phyloP scores from a whole-genome alignment of 2,329 filamentous ascomycete genomes.

The Ceratocystis cubensis region DNA sequence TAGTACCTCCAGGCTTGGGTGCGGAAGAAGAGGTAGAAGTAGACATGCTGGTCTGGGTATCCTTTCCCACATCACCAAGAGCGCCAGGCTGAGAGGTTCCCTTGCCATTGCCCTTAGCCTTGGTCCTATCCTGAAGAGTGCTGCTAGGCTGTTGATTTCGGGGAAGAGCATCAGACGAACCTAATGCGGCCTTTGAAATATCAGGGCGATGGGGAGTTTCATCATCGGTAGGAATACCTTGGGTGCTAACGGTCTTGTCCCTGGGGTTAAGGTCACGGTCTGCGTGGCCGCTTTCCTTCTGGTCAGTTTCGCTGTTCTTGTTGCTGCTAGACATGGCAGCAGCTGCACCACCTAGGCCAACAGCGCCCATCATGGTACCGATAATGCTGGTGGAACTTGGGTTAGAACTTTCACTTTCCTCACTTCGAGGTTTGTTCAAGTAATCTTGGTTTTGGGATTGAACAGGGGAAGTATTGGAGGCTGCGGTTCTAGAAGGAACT shows the following conservation, averaged over 20 bases:
- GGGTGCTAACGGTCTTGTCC: background rate
- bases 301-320: constrained; percentile 2
- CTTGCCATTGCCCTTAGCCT: background rate
- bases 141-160: background rate
- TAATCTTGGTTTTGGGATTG: background rate
- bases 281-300: background rate
- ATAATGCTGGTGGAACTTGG: constrained; percentile 10
- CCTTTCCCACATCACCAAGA: background rate
- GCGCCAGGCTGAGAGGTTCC: background rate
- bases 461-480: background rate
- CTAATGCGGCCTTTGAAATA: background rate
- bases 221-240: background rate
- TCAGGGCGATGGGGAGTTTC: background rate
- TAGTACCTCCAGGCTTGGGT: background rate
- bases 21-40: background rate
- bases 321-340: constrained; percentile 11
- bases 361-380: constrained; percentile 17
- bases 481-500: background rate
- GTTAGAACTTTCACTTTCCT: background rate
- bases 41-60: background rate
- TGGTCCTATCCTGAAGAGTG: background rate
- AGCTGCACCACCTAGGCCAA: constrained; percentile 17
- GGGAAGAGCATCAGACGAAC: background rate
- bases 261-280: background rate
- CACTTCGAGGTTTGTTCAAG: background rate